Conservation (phyloP, 768 basidiomycete genomes). For the Pleurotus djamor region DNA sequence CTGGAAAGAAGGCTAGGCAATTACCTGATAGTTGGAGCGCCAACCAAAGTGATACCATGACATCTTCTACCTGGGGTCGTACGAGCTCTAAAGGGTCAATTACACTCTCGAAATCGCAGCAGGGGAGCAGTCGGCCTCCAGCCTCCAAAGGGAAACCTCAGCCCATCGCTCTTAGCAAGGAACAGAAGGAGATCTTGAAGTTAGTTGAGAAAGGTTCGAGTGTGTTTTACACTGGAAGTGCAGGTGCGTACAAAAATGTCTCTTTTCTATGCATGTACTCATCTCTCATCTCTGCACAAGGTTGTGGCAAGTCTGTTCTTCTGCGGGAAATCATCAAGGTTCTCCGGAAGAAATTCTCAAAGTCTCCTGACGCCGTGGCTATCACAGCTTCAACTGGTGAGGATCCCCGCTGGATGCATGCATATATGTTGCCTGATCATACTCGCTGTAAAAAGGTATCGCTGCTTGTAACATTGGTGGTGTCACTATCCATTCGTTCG, state of each 20-base stretch:
- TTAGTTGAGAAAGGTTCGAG: constrained; percentile 73
- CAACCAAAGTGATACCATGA: neutral
- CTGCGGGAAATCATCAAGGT: constrained; percentile 86
- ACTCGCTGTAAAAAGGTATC: constrained; percentile 51
- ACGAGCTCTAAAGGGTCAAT: neutral
- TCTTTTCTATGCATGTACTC: constrained; percentile 14
- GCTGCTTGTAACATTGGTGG: constrained; percentile 98
- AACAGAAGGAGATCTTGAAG: constrained; percentile 82
- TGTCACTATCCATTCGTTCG: constrained; percentile 92
- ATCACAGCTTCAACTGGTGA: constrained; percentile 95
- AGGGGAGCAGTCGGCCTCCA: constrained; percentile 7
- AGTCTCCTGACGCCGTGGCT: constrained; percentile 71
- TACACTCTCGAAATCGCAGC: constrained; percentile 7
- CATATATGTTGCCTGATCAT: too few relatives aligned
- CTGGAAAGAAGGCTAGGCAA: constrained; percentile 52
- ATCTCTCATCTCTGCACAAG: constrained; percentile 42
- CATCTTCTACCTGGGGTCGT: constrained; percentile 1
- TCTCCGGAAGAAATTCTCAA: constrained; percentile 55
- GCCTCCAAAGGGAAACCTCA: constrained; percentile 26
- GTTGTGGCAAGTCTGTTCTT: constrained; percentile 92
- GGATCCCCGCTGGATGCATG: too few relatives aligned
- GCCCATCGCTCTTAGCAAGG: constrained; percentile 69
- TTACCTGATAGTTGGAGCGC: constrained; percentile 51
- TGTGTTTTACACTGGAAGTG: constrained; percentile 96
- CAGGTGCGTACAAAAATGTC: constrained; percentile 55